Base-by-base conservation (phyloP, 805 yeast genomes). In the Myxozyma kluyveri region DNA sequence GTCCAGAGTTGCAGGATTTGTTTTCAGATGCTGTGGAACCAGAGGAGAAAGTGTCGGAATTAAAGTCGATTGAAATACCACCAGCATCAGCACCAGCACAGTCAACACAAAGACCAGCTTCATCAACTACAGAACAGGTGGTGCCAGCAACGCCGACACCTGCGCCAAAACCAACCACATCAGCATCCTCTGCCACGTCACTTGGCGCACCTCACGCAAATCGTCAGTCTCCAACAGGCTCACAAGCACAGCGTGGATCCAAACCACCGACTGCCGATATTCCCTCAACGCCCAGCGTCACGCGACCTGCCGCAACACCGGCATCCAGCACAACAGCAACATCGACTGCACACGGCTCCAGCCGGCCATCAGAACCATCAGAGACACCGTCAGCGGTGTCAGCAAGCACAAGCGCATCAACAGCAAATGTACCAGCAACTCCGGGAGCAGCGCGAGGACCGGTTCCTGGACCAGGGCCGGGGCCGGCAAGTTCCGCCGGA, bases 1-100 rank as follows among this genome's bases (percentile, higher is more conserved):
- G 57, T 18, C 58, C 58, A 26, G 56, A 54, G 10, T 27, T 54
- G 22, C 47, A 49, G 2, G 56, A 54, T 39, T 31, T 54, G 22
- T 54, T 54, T 33, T 46, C 56, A n/a, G 58, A 54, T 41, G 22
- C 50, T 19, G 17, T 27, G 3, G 53, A 48, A 2, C 45, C 40
- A 21, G 22, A 18, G 7, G 24, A 17, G n/a, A 12, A 12, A 7
- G 31, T 31, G 9, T 4, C 47, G 19, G 14, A 3, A 32, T n/a
- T 23, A 36, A 23, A 22, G 24, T 22, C 41, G 17, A 23, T n/a
- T n/a, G 21, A 5, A 35, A 22, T 5, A 35, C 39, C 9, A 22
- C 39, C 39, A 5, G 39, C 39, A 35, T 19, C 40, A 29, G 46
- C 23, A 6, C 45, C 14, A 21, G 37, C n/a, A 10, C 37, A 12